Conservation (phyloP, 345 rosid genomes). For the Lagerstroemia speciosa region DNA sequence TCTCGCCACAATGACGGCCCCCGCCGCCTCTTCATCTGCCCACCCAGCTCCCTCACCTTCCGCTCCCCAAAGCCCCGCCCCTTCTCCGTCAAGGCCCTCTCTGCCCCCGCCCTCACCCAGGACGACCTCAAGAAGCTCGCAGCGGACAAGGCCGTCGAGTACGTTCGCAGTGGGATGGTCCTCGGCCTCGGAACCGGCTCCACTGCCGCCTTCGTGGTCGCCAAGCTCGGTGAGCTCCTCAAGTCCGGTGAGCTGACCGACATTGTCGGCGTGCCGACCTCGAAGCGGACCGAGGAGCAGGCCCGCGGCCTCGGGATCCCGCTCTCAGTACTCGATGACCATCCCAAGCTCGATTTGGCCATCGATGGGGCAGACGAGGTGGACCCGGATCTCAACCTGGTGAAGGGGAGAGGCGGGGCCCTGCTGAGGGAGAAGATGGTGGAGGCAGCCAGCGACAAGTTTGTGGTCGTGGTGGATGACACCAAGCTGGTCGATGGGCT, state of each 20-base stretch:
- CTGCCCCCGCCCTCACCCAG: conserved; percentile 69
- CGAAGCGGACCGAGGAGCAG: conserved; percentile 92
- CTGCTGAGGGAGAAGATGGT: conserved; percentile 91
- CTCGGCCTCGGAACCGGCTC: conserved; percentile 98
- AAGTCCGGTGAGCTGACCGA: conserved; percentile 53
- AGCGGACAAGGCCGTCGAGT: conserved; percentile 93
- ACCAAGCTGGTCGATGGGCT: conserved; percentile 77
- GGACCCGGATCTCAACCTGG: conserved; percentile 83
- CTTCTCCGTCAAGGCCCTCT: conserved; percentile 51
- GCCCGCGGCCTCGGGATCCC: conserved; percentile 77
- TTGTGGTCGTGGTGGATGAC: conserved; percentile 91
- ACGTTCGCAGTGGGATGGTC: conserved; percentile 86
- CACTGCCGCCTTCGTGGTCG: conserved; percentile 94
- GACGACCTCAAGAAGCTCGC: conserved; percentile 88
- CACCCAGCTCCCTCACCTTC: conserved; percentile 9
- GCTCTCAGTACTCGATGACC: conserved; percentile 56
- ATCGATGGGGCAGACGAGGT: conserved; percentile 99
- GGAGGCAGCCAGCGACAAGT: conserved; percentile 74
- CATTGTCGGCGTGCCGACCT: conserved; percentile 85
- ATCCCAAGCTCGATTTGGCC: conserved; percentile 81
- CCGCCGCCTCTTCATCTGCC: conserved; percentile 12
- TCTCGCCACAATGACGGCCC: conserved; percentile 25
- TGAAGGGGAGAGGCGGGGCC: conserved; percentile 97
- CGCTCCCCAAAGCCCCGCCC: conserved; percentile 27
- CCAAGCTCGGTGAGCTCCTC: conserved; percentile 67